Evolutionary conservation across 768 basidiomycete genomes (phyloP).

Genomic region (Serendipita sp.): DNA sequence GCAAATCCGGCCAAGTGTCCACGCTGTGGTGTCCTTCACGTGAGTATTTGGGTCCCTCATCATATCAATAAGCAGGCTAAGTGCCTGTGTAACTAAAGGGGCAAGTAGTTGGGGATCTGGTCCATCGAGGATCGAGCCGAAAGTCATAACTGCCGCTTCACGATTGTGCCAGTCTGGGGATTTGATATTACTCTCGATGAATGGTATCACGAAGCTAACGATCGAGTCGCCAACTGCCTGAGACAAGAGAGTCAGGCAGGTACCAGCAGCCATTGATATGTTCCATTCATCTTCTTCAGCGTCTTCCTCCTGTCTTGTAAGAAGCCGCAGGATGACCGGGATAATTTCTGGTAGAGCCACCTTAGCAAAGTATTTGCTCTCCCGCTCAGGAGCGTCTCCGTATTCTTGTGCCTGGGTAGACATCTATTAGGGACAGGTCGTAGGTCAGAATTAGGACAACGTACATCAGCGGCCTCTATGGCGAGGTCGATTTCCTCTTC

Average conservation of each 20-base stretch:
- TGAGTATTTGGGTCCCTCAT: slow-evolving; percentile 72
- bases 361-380: slow-evolving; percentile 85
- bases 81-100: slow-evolving; percentile 83
- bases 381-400: slow-evolving; percentile 68
- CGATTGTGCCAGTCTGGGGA: slow-evolving; percentile 84
- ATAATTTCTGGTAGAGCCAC: slow-evolving; percentile 88
- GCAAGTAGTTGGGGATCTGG: slow-evolving; percentile 77
- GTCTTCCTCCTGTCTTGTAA: slow-evolving; percentile 89
- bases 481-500: slow-evolving; percentile 92
- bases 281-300: slow-evolving; percentile 99
- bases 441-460: slow-evolving; percentile 10
- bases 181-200: slow-evolving; percentile 94
- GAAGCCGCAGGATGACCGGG: slow-evolving; percentile 73
- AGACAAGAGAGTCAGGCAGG: slow-evolving; percentile 76
- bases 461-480: slow-evolving; percentile 79
- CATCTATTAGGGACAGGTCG: not conserved
- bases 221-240: slow-evolving; percentile 81
- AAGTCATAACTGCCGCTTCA: slow-evolving; percentile 96
- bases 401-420: slow-evolving; percentile 62
- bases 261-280: slow-evolving; percentile 90
- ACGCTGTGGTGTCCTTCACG: slow-evolving; percentile 93
- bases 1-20: slow-evolving; percentile 92
- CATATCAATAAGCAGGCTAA: slow-evolving; percentile 89
- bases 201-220: slow-evolving; percentile 86
- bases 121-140: slow-evolving; percentile 93